These are phyloP conservation scores for Ilex asprella DNA, from an alignment of 257 asterid species.

Conservation along the genomic window DNA sequence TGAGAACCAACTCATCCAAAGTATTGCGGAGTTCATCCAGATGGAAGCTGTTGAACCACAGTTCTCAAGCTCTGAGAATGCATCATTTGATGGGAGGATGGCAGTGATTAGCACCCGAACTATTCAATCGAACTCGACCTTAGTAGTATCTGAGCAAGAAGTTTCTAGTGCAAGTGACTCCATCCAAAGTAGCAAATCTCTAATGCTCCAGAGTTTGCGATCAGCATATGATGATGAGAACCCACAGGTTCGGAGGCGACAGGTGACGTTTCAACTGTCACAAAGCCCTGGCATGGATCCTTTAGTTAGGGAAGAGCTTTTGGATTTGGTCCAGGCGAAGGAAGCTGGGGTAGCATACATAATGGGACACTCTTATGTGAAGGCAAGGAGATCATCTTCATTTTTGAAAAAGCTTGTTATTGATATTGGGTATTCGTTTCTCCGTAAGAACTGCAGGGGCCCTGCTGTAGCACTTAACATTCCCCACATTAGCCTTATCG, in stretches of 20 bases:
- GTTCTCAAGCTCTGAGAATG: slow-evolving; percentile 50
- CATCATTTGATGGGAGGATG: slow-evolving; percentile 85
- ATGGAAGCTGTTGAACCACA: slow-evolving; percentile 92
- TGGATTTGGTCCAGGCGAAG: slow-evolving; percentile 73
- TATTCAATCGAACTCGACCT: slow-evolving; percentile 35
- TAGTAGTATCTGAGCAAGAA: slow-evolving; percentile 43
- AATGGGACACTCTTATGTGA: slow-evolving; percentile 88
- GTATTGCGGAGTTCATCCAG: slow-evolving; percentile 90
- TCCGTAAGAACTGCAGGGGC: slow-evolving; percentile 88
- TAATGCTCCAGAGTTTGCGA: slow-evolving; percentile 65
- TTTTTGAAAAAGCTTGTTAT: slow-evolving; percentile 69
- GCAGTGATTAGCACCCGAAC: slow-evolving; percentile 72
- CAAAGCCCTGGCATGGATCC: slow-evolving; percentile 56
- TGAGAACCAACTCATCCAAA: slow-evolving; percentile 70
- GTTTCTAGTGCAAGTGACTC: slow-evolving; percentile 28
- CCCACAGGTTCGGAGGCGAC: slow-evolving; percentile 64
- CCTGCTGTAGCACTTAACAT: slow-evolving; percentile 88
- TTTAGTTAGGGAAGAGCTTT: slow-evolving; percentile 67
- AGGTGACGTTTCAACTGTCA: slow-evolving; percentile 56
- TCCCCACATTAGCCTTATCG: slow-evolving; percentile 91
- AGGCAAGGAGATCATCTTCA: slow-evolving; percentile 74
- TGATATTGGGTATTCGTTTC: slow-evolving; percentile 84
- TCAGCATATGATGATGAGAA: slow-evolving; percentile 71
- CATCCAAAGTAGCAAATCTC: slow-evolving; percentile 66
- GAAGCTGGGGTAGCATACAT: slow-evolving; percentile 92